Conservation (phyloP, 1,139 yeast genomes). For the Wickerhamomyces sp. region DNA sequence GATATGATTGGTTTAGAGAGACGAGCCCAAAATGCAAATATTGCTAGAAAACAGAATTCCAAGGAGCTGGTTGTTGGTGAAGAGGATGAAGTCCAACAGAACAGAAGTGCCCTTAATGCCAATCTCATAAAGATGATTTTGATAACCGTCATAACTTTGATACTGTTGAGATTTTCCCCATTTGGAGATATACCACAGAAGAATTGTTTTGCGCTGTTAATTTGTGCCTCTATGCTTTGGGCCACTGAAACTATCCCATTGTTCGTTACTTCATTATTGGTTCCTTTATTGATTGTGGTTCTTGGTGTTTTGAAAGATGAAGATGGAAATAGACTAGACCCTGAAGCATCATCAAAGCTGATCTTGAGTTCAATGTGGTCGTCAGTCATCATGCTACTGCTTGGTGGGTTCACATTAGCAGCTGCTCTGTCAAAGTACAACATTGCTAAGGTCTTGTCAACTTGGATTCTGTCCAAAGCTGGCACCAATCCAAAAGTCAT, state of each 20-base stretch:
- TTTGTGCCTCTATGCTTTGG: slow-evolving; percentile 80
- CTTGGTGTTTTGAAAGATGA: slow-evolving; percentile 63
- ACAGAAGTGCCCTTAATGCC: slow-evolving; percentile 15
- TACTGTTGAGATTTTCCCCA: slow-evolving; percentile 52
- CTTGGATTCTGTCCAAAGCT: slow-evolving; percentile 72
- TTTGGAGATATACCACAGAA: slow-evolving; percentile 59
- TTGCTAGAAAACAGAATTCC: slow-evolving; percentile 25
- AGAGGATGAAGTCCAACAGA: slow-evolving; percentile 15
- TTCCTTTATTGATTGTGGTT: slow-evolving; percentile 75
- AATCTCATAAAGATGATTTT: slow-evolving; percentile 37
- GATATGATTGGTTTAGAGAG: slow-evolving; percentile 90
- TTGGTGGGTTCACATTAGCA: slow-evolving; percentile 93
- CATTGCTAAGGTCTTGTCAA: slow-evolving; percentile 79
- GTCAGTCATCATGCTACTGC: slow-evolving; percentile 77
- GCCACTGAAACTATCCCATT: slow-evolving; percentile 91
- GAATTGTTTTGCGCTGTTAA: slow-evolving; percentile 78
- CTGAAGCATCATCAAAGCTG: slow-evolving; percentile 67
- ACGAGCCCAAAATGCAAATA: slow-evolving; percentile 50
- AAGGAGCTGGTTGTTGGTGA: slow-evolving; percentile 23
- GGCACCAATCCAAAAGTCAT: slow-evolving; percentile 83
- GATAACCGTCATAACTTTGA: slow-evolving; percentile 40
- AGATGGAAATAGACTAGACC: slow-evolving; percentile 48
- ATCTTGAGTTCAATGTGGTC: slow-evolving; percentile 92
- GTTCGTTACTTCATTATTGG: slow-evolving; percentile 74
- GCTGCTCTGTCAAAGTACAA: slow-evolving; percentile 90